These are phyloP conservation scores for Pythium dissotocum DNA, from an alignment of 352 stramenopile genomes.

Conservation along the genomic window DNA sequence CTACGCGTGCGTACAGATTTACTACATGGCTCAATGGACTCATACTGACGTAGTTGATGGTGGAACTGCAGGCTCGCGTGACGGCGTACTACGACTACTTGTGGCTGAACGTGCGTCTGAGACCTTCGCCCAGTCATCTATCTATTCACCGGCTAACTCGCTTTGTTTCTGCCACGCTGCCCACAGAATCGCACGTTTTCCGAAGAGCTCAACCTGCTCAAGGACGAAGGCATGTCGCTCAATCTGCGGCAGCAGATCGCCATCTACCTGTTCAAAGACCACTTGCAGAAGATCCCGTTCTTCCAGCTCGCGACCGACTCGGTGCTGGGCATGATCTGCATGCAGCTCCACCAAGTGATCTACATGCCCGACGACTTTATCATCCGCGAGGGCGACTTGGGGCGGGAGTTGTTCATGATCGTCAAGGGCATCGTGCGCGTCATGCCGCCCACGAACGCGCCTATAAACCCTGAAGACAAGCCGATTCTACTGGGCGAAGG, in stretches of 20 bases:
- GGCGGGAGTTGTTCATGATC: constrained; percentile 73
- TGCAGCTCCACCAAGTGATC: constrained; percentile 65
- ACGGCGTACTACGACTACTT: constrained; percentile 73
- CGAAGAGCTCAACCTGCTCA: constrained; percentile 55
- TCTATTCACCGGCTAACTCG: background rate
- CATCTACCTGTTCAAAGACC: constrained; percentile 72
- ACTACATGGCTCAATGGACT: background rate
- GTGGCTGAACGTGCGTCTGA: constrained; percentile 48
- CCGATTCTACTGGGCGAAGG: constrained; percentile 62
- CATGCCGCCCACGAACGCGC: constrained; percentile 41
- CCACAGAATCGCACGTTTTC: constrained; percentile 52
- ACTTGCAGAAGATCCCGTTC: constrained; percentile 70
- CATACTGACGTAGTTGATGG: background rate
- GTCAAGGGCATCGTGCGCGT: constrained; percentile 67
- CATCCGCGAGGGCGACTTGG: constrained; percentile 64
- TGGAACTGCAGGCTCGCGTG: constrained; percentile 31
- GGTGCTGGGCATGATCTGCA: constrained; percentile 70
- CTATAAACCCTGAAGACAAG: constrained; percentile 27
- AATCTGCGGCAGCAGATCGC: constrained; percentile 55
- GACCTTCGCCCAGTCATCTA: background rate
- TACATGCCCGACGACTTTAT: constrained; percentile 69
- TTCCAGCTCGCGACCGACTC: constrained; percentile 65
- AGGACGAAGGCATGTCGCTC: constrained; percentile 66
- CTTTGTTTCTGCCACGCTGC: background rate
- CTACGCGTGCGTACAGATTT: constrained; percentile 37